Conservation (phyloP, 1,139 yeast genomes). For the Hansenula sp. region DNA sequence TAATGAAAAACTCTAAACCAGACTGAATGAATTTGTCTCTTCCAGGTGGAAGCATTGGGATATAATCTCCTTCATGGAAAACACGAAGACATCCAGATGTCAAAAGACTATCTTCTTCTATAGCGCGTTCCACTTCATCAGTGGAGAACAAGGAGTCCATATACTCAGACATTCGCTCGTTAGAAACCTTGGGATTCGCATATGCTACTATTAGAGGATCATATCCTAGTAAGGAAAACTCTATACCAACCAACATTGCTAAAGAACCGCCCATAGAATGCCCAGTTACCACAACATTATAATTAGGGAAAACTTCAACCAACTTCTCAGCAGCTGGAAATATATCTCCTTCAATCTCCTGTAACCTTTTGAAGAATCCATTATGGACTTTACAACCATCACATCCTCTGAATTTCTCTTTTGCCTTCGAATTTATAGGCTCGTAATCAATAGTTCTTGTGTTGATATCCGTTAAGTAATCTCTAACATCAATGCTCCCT, state of each 20-base stretch:
- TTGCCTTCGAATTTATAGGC: slow-evolving; percentile 20
- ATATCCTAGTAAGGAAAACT: slow-evolving; percentile 47
- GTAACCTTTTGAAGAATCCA: slow-evolving; percentile 46
- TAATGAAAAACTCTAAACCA: slow-evolving; percentile 49
- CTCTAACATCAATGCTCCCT: slow-evolving; percentile 54
- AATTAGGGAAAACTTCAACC: slow-evolving; percentile 28
- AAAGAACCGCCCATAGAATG: slow-evolving; percentile 76
- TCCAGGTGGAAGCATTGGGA: slow-evolving; percentile 57
- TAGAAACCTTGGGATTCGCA: slow-evolving; percentile 66
- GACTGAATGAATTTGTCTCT: slow-evolving; percentile 36
- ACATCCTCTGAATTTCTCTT: slow-evolving; percentile 27
- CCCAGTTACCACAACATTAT: slow-evolving; percentile 52
- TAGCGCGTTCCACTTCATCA: slow-evolving; percentile 19
- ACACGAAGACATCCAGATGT: slow-evolving; percentile 44
- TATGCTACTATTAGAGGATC: slow-evolving; percentile 52
- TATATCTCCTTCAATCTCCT: slow-evolving; percentile 32
- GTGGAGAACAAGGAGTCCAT: slow-evolving; percentile 46
- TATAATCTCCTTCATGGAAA: slow-evolving; percentile 52
- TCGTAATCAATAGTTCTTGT: slow-evolving; percentile 12
- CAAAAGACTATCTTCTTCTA: slow-evolving; percentile 19
- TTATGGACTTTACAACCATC: slow-evolving; percentile 52
- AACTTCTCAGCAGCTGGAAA: slow-evolving; percentile 25
- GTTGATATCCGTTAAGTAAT: slow-evolving; percentile 52
- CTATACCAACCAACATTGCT: slow-evolving; percentile 58
- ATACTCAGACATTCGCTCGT: slow-evolving; percentile 43